Base-by-base conservation (phyloP, 1,284 basidiomycete species). In the Phenoliferia sp. region DNA sequence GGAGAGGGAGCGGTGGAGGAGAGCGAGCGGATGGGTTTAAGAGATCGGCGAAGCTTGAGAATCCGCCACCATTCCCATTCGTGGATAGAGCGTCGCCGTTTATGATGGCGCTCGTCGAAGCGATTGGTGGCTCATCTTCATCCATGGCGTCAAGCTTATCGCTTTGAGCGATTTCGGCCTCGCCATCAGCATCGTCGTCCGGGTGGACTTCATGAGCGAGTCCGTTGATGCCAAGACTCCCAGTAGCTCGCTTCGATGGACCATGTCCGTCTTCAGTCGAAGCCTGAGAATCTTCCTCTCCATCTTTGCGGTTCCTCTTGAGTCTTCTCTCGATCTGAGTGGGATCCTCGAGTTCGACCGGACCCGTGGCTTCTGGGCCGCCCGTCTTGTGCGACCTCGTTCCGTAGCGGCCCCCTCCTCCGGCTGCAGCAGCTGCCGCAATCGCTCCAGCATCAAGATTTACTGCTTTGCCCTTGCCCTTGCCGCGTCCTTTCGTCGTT, bases 381-480 rank as follows among this genome's bases (percentile, higher is more conserved):
- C 34, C 22, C 58, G 26, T 55, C 29, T n/a, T 33, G 1, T 16
- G 92, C 89, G 2, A 86, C 86, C 68, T 85, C 82, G 65, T 85
- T 82, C 59, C 44, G 16, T 1, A 90, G 90, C 72, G 87, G 90
- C 63, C 88, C 80, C 65, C 89, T 81, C 3, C 83, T 83, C 19
- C 83, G 83, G 80, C 79, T 0, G 81, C 79, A 66, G 79, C 80
- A 3, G 77, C 76, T 72, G 66, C 77, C 69, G 70, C 75, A 78
- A 5, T 72, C 77, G 71, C 77, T 77, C 22, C 74, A 72, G 56
- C 48, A 32, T 65, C 76, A 54, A 71, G 75, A 22, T 72, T 72
- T 6, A 72, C 70, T 33, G 73, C 68, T 15, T 66, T 59, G 34
- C 57, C 73, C 52, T 69, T 77, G 34, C 79, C 80, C 54, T 81